Evolutionary conservation across 129 eudicot species (phyloP), one percentile per base, ranked within the genome.

Genomic region (Scalesia atractyloides): DNA sequence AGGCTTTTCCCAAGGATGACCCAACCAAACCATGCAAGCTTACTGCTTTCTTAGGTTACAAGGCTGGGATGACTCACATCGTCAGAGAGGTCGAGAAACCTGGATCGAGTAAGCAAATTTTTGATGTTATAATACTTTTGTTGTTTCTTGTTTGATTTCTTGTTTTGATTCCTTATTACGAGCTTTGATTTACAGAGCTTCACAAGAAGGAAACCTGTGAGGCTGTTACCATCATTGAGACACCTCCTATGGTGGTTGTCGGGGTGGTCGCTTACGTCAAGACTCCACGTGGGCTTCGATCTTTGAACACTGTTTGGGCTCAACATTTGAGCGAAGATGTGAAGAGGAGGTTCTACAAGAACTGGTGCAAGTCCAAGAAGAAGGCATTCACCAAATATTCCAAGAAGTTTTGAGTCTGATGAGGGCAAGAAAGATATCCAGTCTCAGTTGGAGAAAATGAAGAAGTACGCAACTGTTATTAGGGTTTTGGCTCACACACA

Each of bases 191-290:
- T 12, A 4, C 68, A 89, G 91, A 86, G 70, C 87, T 89, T 47
- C 96, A 89, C 96, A 89, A 89, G 89, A 89, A 86, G 73, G 91
- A 89, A 70, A 84, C 96, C 16, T 84, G 87, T 69, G 96, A 89
- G 71, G 91, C 96, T 49, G 91, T 89, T 9, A 89, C 96, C 11
- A 60, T 73, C 56, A 61, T 73, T 5, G 77, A 60, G 58, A 73
- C 77, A 22, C 77, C 79, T 5, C 72, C 79, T 7, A 74, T 74
- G 79, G 72, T 74, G 50, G 60, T 74, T 37, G 72, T 74, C 36
- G 79, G 79, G 41, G 72, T 74, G 14, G 79, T 74, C 0, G 79
- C 72, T 1, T 63, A 73, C 36, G 78, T 73, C 22, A 73, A 61
- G 36, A 73, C 78, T 2, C 78, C 78, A 5, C 62, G 71, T 34